Percentiles rank a stretch among this genome's conserved stretches.
phyloP scores from a whole-genome alignment of 805 yeast genomes.

The Metschnikowia arizonensis region DNA sequence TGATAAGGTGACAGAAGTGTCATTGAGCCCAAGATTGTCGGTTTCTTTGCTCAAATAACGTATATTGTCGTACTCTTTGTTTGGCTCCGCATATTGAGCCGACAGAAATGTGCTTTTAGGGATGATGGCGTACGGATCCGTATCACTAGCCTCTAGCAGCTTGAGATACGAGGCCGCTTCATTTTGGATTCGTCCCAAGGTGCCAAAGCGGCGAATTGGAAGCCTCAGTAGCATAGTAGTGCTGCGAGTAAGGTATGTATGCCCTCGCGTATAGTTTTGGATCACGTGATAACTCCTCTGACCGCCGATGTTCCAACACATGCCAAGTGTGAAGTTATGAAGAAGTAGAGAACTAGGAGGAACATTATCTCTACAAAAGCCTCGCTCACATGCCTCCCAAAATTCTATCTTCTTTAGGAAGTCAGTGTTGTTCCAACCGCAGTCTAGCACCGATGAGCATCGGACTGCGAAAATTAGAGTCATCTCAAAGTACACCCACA shows the following conservation, averaged over 20 bases:
- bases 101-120: slow-evolving; percentile 10
- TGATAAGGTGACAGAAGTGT: slow-evolving; percentile 19
- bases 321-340: background rate
- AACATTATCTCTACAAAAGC: too few species aligned
- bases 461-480: slow-evolving; percentile 11
- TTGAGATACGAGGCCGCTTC: background rate
- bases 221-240: slow-evolving; percentile 1
- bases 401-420: background rate
- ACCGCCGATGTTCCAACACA: background rate
- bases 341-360: background rate
- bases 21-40: slow-evolving; percentile 13
- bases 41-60: slow-evolving; percentile 6
- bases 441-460: slow-evolving; percentile 13
- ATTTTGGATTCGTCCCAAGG: background rate
- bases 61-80: slow-evolving; percentile 9
- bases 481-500: background rate
- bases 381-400: too few species aligned
- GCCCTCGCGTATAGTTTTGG: background rate
- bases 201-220: slow-evolving; percentile 6
- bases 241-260: background rate
- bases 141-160: background rate
- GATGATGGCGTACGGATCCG: slow-evolving; percentile 13
- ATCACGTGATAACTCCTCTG: background rate
- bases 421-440: background rate
- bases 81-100: background rate